A percentile compares a stretch with the other conserved stretches of the same genome.
Evolutionary conservation across 805 yeast species (phyloP).

Genomic region (Yarrowia alimentaria): DNA sequence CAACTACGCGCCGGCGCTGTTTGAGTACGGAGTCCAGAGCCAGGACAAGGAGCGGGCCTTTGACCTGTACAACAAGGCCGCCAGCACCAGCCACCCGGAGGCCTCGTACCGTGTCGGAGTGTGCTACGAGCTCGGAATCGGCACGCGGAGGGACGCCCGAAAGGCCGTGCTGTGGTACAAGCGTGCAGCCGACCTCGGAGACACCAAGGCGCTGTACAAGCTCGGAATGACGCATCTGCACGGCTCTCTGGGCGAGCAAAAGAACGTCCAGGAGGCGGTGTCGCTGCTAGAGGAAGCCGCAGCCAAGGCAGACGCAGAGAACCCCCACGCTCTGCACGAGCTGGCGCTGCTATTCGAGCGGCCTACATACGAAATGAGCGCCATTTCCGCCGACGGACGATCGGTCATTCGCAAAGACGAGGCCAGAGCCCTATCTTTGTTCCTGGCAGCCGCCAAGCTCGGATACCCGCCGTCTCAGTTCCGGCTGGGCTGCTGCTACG

Average conservation of each 20-base stretch:
- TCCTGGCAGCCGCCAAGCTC: slow-evolving; percentile 56
- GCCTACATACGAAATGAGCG: slow-evolving; percentile 37
- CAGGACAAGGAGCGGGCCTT: slow-evolving; percentile 61
- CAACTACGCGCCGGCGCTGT: slow-evolving; percentile 54
- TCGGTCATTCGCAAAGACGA: slow-evolving; percentile 35
- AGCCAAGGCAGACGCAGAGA: slow-evolving; percentile 44
- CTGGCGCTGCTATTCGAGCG: slow-evolving; percentile 56
- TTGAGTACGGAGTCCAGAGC: slow-evolving; percentile 54
- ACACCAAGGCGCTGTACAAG: slow-evolving; percentile 69
- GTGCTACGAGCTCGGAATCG: slow-evolving; percentile 65
- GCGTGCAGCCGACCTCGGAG: slow-evolving; percentile 61
- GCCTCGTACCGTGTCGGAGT: slow-evolving; percentile 71
- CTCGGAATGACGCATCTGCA: slow-evolving; percentile 62
- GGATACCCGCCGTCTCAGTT: slow-evolving; percentile 68
- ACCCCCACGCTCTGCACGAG: slow-evolving; percentile 59
- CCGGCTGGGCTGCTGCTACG: slow-evolving; percentile 68
- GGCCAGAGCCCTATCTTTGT: slow-evolving; percentile 51
- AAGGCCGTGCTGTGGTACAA: slow-evolving; percentile 56
- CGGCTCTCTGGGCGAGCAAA: slow-evolving; percentile 46
- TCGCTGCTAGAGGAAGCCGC: slow-evolving; percentile 55
- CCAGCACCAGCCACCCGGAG: slow-evolving; percentile 54
- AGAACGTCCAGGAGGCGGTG: slow-evolving; percentile 47
- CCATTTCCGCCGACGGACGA: slow-evolving; percentile 27
- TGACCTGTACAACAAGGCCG: slow-evolving; percentile 58
- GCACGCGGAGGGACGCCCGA: slow-evolving; percentile 45